Evolutionary conservation across 2,329 filamentous ascomycete species (phyloP), one percentile per base, ranked within the genome.

Genomic region (Alternaria sp.): DNA sequence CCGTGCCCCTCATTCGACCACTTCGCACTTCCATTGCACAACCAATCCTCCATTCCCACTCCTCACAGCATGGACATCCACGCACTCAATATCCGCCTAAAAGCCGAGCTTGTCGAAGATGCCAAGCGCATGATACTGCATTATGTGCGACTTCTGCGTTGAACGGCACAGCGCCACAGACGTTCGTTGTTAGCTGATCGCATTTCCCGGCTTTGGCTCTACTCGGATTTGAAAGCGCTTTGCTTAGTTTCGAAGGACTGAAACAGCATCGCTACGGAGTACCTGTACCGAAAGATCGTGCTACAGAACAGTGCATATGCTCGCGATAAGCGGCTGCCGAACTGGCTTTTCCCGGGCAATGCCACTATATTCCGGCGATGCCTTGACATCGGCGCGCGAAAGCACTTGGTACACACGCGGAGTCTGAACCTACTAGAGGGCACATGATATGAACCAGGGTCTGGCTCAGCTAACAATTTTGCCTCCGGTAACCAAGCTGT

Each of bases 141-240:
- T 12, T 5, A 45, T 17, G 55, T 59, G 23, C 12, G 26, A 45
- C 23, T 50, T 40, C 28, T 4, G 26, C 40, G 25, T 32, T 23
- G 3, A 11, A 19, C 32, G 6, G 21, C 25, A 28, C 17, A 45
- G 40, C 43, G 45, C n/a, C 11, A 13, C 17, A 32, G 26, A 13
- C 1, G 2, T 25, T 12, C 0, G 32, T 17, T 19, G 13, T 11
- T 23, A 9, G 13, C 28, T 52, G 15, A 52, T 30, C 10, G 15
- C 7, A 6, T 23, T 7, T 17, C 11, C 13, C n/a, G 64, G 50
- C 51, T 64, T 6, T 46, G 51, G 28, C 49, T 64, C 13, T 57
- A 55, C 25, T 23, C 59, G 4, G 59, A 65, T 47, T 17, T 66
- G 13, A 28, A 49, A 46, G 63, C 61, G 26, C 61, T 64, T 11